Base-by-base conservation (phyloP, 2,329 filamentous ascomycete species). In the Fusarium sp. region DNA sequence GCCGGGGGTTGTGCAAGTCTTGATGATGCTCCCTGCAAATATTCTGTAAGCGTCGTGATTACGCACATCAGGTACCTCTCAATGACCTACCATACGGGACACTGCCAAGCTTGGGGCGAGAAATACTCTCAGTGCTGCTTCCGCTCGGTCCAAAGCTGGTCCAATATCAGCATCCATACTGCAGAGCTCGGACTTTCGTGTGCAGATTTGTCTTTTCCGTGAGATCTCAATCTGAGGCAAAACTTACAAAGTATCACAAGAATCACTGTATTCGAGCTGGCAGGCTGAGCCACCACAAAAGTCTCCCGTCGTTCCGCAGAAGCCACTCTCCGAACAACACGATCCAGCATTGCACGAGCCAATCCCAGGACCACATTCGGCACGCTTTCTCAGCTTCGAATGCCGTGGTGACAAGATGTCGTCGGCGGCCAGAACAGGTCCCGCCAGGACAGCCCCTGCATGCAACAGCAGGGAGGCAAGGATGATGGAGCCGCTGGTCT, bases 181-280 rank as follows among this genome's bases (percentile, higher is more conserved):
- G n/a, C 49, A 43, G 38, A 13, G n/a, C 30, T 38, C 30, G 55
- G 46, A 38, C 20, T 53, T 25, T 22, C 6, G 12, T 18, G 8
- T 24, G 7, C 29, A 29, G 30, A n/a, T 10, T 45, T 41, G 20
- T 18, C 24, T 47, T 22, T n/a, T 27, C 30, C 22, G 8, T 38
- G 34, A 27, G 18, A n/a, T 43, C 30, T 24, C 16, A 45, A 53
- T 20, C 9, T 41, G 48, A 52, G 32, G 32, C 22, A 25, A 44
- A 27, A 75, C 81, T 78, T 72, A 82, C 81, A 81, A 78, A 65
- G 80, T 80, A 64, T 82, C 80, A 77, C 81, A 82, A 41, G 77
- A 74, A 58, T 81, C 78, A 62, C 80, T 80, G 69, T 79, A 83
- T 13, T 78, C 76, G 40, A 83, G 70, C 62, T 82, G 81, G 62